phyloP scores from a whole-genome alignment of 345 rosid genomes.

The Eucalyptus sp. region DNA sequence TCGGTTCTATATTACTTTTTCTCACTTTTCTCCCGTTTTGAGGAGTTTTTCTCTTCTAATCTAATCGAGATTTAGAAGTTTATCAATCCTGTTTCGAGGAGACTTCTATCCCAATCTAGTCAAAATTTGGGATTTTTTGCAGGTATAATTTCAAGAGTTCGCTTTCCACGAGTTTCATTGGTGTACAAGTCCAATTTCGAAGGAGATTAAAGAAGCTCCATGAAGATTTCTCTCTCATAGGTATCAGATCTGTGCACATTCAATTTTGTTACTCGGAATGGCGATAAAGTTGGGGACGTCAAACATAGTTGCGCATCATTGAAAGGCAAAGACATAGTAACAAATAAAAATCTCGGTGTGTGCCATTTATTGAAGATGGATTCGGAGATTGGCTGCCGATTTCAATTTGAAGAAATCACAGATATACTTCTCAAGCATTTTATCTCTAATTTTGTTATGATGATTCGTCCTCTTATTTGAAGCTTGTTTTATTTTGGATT shows the following conservation, averaged over 20 bases:
- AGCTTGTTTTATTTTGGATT: background rate
- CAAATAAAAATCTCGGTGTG: background rate
- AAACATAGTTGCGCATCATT: background rate
- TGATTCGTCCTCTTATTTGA: background rate
- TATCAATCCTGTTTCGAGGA: background rate
- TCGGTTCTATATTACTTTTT: background rate
- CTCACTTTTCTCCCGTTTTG: background rate
- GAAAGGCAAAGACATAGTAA: background rate
- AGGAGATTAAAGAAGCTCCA: background rate
- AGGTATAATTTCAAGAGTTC: background rate
- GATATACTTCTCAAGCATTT: too few species aligned
- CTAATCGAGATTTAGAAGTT: too few species aligned
- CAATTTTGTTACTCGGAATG: background rate
- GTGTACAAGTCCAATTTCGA: background rate
- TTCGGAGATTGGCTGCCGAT: rapidly evolving
- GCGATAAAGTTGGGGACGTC: background rate
- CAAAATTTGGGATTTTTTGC: background rate
- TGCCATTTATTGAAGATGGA: too few species aligned
- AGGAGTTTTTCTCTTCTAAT: too few species aligned
- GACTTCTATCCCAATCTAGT: background rate
- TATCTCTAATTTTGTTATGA: background rate
- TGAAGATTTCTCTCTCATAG: background rate
- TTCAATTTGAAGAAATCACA: too few species aligned
- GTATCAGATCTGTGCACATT: background rate
- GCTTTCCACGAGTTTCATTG: background rate